Evolutionary conservation across 352 stramenopile genomes (phyloP), one percentile per base, ranked within the genome.

Genomic region (Phytophthora ramorum): DNA sequence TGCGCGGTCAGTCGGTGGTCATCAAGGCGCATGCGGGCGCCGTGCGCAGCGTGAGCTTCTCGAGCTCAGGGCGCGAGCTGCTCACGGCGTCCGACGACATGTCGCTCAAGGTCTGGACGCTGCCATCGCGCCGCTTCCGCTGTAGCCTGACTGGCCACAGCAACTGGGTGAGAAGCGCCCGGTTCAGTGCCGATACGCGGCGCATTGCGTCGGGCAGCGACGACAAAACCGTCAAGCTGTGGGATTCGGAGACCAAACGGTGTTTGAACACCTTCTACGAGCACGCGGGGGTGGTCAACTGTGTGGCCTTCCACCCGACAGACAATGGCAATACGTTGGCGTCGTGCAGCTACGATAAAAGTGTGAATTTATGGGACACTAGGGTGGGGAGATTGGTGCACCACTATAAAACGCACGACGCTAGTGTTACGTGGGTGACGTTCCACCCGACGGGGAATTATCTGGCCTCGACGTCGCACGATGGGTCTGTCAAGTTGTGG

Each of bases 11-110:
- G 12, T 89, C 76, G 0, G 78, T 90, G 2, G 67, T 64, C n/a
- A 85, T 93, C 58, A 92, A 93, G 66, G 83, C 79, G 9, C 83
- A 91, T 52, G 83, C 81, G 5, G 83, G 81, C 9, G 83, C 75
- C 17, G 81, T 93, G 34, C 81, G 93, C 55, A 88, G 85, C 56
- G 90, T 98, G 47, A 78, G 79, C 53, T 98, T 98, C 67, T 93
- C 89, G 46, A 66, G 74, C 32, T 92, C 92, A 22, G 79, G 73
- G 28, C 69, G 78, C 26, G 72, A 94, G 62, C 69, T 98, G 9
- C 68, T 98, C 35, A 98, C 93, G 7, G 88, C 82, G 22, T 97
- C 90, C 19, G 92, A 98, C 69, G 95, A 98, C 69, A 97, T 97
- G 80, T 95, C 86, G 16, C 79, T 97, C 58, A 98, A 98, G 66